Evolutionary conservation across 805 yeast species (phyloP), one percentile per base, ranked within the genome.

Genomic region (Priceomyces fermenticarens): DNA sequence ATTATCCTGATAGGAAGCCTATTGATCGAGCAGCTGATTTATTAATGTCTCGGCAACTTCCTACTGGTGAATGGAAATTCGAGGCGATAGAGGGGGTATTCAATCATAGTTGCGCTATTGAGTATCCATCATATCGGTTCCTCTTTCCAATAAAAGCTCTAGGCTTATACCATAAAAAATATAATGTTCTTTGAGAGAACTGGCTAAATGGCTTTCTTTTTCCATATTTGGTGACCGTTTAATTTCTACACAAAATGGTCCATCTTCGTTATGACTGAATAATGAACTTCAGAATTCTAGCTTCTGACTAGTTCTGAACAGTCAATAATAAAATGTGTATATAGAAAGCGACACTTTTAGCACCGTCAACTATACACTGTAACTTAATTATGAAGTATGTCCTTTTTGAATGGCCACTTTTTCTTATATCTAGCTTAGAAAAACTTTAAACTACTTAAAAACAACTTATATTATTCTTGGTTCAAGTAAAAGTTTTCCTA

Each of bases 11-110:
- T 39, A 66, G 66, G 41, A 60, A 63, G 4, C 78, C 84, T 1
- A 78, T 93, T 16, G 74, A 73, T 12, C 62, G 64, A 20, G 99
- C 90, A 5, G 70, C 88, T 9, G 51, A 64, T 30, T 63, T 88
- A 26, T 54, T 93, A 36, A 77, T 86, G 70, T 52, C 65, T 1
- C 70, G 87, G 47, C 99, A 93, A 57, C 58, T 72, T 29, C 52
- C 68, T 0, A 78, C 81, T 20, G 99, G 99, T 2, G 93, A 88
- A 48, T 93, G 95, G 88, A 68, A 73, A 41, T 81, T 77, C 53
- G 96, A 91, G 53, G 85, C 79, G 25, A 81, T 86, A 20, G 98
- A 91, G 63, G 99, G 99, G 34, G 97, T 93, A 0, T 93, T 93
- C 73, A 93, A 93, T 61, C 97, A 93, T 57, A 65, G 67, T 39